These are phyloP conservation scores for Chrysosporium queenslandicum DNA, from an alignment of 2,329 filamentous ascomycete species.

Conservation along the genomic window DNA sequence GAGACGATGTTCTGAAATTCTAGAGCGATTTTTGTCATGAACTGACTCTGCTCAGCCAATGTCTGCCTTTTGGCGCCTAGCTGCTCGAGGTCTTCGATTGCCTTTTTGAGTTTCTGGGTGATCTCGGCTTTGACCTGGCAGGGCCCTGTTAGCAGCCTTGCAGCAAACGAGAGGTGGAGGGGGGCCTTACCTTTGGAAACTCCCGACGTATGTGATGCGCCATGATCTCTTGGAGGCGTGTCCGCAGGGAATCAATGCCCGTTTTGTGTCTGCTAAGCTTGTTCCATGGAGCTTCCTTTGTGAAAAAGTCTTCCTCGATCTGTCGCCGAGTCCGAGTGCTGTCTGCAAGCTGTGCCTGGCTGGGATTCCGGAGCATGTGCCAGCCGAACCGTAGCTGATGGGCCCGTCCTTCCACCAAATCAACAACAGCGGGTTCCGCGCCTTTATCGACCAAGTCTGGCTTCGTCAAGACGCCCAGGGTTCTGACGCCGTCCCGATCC, in stretches of 20 bases:
- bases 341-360: conserved; percentile 23
- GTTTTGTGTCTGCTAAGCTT: conserved; percentile 29
- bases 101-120: conserved; percentile 22
- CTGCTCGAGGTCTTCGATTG: conserved; percentile 19
- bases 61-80: conserved; percentile 17
- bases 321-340: conserved; percentile 19
- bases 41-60: conserved; percentile 14
- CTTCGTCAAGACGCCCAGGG: not conserved
- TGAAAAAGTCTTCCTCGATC: conserved; percentile 31
- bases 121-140: conserved; percentile 31
- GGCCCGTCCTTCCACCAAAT: conserved; percentile 22
- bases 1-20: not conserved
- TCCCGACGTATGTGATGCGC: conserved; percentile 35
- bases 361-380: conserved; percentile 27
- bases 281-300: conserved; percentile 28
- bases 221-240: conserved; percentile 35
- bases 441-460: not conserved
- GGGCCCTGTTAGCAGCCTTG: not conserved
- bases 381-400: conserved; percentile 23
- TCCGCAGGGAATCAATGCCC: conserved; percentile 35
- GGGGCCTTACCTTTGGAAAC: conserved; percentile 34
- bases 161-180: not conserved
- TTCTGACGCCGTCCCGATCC: conserved; percentile 15
- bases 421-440: conserved; percentile 17
- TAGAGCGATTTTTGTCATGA: not conserved